Evolutionary conservation across 2,329 filamentous ascomycete genomes (phyloP).

Genomic region (Nemania diffusa): DNA sequence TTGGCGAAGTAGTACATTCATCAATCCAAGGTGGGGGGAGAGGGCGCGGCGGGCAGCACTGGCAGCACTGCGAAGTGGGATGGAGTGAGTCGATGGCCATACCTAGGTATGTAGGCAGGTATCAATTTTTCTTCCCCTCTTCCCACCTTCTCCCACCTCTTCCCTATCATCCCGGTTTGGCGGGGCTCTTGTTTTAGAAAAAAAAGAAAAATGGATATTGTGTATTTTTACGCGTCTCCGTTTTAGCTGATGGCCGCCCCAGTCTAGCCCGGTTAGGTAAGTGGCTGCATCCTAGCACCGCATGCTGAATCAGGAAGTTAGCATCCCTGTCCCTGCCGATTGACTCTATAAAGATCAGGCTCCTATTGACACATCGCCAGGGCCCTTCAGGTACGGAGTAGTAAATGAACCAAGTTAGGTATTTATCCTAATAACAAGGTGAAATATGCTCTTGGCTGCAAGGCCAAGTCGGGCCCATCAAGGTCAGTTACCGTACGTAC

Average conservation of each 20-base stretch:
- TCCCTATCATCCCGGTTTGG: conserved; percentile 33
- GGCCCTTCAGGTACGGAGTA: conserved; percentile 8
- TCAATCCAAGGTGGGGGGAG: conserved; percentile 27
- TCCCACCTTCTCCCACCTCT: conserved; percentile 29
- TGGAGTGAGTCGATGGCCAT: conserved; percentile 23
- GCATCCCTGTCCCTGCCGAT: conserved; percentile 22
- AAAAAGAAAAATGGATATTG: background rate
- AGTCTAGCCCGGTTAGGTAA: conserved; percentile 28
- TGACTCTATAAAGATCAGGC: conserved; percentile 14
- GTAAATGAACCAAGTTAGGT: background rate
- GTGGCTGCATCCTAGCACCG: conserved; percentile 10
- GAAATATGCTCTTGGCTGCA: conserved; percentile 10
- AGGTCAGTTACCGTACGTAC: conserved; percentile 14
- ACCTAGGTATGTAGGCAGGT: conserved; percentile 2
- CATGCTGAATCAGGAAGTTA: conserved; percentile 36
- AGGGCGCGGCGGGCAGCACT: too few species aligned
- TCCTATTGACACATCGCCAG: conserved; percentile 14
- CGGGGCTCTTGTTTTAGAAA: conserved; percentile 18
- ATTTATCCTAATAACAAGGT: conserved; percentile 19
- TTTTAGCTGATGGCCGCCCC: background rate
- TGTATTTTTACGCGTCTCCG: conserved; percentile 12
- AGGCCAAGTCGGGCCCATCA: conserved; percentile 26
- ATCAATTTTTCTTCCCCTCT: conserved; percentile 28
- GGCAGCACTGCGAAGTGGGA: conserved; percentile 28
- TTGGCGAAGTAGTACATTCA: conserved; percentile 19